Evolutionary conservation across 2,329 filamentous ascomycete genomes (phyloP).

Genomic region (Trichophaea hybrida): DNA sequence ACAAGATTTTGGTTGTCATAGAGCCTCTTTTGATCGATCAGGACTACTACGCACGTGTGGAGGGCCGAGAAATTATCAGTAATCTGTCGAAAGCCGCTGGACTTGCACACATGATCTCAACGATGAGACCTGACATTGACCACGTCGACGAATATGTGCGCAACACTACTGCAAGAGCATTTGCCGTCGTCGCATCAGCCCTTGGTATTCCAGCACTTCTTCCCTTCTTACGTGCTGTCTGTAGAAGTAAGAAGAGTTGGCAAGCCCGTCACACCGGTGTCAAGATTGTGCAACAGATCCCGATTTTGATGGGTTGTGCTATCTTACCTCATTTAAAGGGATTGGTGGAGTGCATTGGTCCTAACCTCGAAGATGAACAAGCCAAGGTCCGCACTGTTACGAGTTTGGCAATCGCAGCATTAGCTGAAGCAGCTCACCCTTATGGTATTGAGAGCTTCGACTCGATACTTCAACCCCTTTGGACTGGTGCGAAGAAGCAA

Average conservation of each 20-base stretch:
- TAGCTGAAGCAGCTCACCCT: constrained; percentile 91
- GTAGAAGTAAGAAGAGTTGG: constrained; percentile 97
- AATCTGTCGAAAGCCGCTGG: constrained; percentile 95
- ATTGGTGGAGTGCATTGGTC: constrained; percentile 87
- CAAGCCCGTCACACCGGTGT: constrained; percentile 95
- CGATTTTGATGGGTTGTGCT: constrained; percentile 95
- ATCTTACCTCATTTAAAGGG: constrained; percentile 91
- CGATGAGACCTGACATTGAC: constrained; percentile 96
- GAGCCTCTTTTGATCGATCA: constrained; percentile 98
- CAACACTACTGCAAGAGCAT: constrained; percentile 92
- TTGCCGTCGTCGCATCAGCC: constrained; percentile 91
- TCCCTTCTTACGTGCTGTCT: constrained; percentile 88
- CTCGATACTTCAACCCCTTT: constrained; percentile 89
- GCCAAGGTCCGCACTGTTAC: constrained; percentile 96
- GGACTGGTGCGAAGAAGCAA: constrained; percentile 92
- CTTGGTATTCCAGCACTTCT: constrained; percentile 89
- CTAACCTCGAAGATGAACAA: constrained; percentile 93
- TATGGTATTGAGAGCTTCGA: constrained; percentile 99
- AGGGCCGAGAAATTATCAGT: constrained; percentile 96
- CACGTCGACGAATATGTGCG: constrained; percentile 96
- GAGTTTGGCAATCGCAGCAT: constrained; percentile 79
- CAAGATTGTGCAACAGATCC: constrained; percentile 98
- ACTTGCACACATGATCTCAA: constrained; percentile 96
- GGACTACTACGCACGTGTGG: constrained; percentile 96
- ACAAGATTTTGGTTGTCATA: constrained; percentile 97